Percentiles rank a stretch among this genome's conserved stretches.
phyloP scores from a whole-genome alignment of 352 stramenopile genomes.

The Phytopythium ostracodes region DNA sequence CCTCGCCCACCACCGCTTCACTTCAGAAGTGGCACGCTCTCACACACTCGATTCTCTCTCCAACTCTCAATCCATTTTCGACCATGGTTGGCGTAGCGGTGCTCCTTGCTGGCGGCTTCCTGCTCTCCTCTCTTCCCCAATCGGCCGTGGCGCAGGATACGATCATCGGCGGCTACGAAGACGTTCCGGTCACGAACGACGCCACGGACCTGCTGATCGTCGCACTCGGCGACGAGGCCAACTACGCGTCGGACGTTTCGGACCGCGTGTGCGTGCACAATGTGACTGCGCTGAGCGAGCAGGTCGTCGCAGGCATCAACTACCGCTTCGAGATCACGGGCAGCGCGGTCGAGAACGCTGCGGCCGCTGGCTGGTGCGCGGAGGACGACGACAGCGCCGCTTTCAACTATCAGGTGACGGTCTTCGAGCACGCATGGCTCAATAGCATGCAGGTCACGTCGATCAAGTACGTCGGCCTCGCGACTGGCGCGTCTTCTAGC shows the following conservation, averaged over 20 bases:
- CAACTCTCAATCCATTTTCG: background rate
- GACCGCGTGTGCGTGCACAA: constrained; percentile 12
- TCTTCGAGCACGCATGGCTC: constrained; percentile 59
- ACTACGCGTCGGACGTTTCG: constrained; percentile 4
- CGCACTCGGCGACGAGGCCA: constrained; percentile 6
- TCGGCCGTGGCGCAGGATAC: background rate
- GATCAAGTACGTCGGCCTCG: constrained; percentile 18
- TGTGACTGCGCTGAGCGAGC: constrained; percentile 10
- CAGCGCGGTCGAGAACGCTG: constrained; percentile 1
- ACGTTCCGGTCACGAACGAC: background rate
- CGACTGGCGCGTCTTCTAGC: background rate
- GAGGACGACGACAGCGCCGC: constrained; percentile 23
- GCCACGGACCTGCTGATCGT: constrained; percentile 6
- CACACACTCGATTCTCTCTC: background rate
- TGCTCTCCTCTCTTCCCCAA: background rate
- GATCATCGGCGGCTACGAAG: constrained; percentile 4
- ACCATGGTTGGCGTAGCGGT: constrained; percentile 3
- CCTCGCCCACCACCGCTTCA: background rate
- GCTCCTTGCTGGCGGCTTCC: background rate
- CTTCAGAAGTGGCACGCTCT: background rate
- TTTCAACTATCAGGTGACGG: constrained; percentile 34
- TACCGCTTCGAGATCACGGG: constrained; percentile 16
- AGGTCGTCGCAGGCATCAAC: constrained; percentile 20
- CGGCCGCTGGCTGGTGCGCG: background rate
- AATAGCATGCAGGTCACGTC: constrained; percentile 50